Evolutionary conservation across 1,139 yeast genomes (phyloP), one percentile per base, ranked within the genome.

Genomic region (Sugiyamaella novakii): DNA sequence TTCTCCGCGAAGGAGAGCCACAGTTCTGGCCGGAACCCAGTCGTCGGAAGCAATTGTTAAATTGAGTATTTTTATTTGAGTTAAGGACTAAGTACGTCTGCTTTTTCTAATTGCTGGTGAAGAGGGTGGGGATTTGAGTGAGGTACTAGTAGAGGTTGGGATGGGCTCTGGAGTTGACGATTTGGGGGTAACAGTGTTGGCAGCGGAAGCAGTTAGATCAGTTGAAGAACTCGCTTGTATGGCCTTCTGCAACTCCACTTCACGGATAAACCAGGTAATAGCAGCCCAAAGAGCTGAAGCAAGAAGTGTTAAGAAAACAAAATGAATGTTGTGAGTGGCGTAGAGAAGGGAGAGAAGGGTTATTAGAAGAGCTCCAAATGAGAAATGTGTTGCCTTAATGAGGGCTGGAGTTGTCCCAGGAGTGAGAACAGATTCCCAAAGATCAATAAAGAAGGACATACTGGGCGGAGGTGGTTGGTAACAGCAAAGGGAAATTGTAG

Each of bases 391-490:
- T 7, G 98, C 97, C 36, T 77, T 75, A 14, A 89, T 74, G 47
- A 92, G 75, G 0, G 95, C 89, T 0, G 97, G 97, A 0, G 92
- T 79, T 0, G 95, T 81, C 1, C 98, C 98, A 1, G 98, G 98
- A n/a, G 91, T 84, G 67, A 91, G 85, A 25, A 92, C 79, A 5
- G 96, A 85, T 53, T 85, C 83, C 97, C 98, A 91, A 43, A 92
- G 76, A 29, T 85, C 95, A 19, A 70, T 75, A 35, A 86, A 28
- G 46, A 68, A 67, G 10, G 43, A 24, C 47, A 43, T 43, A 6
- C 10, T 27, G n/a, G 11, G 40, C 3, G 21, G 29, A 5, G 28
- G 29, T 24, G 29, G 11, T n/a, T n/a, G n/a, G n/a, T n/a, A n/a
- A n/a, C n/a, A n/a, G n/a, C n/a, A n/a, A n/a, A n/a, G n/a, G n/a